phyloP scores from a whole-genome alignment of 2,329 filamentous ascomycete genomes.

The Clonostachys chloroleuca region DNA sequence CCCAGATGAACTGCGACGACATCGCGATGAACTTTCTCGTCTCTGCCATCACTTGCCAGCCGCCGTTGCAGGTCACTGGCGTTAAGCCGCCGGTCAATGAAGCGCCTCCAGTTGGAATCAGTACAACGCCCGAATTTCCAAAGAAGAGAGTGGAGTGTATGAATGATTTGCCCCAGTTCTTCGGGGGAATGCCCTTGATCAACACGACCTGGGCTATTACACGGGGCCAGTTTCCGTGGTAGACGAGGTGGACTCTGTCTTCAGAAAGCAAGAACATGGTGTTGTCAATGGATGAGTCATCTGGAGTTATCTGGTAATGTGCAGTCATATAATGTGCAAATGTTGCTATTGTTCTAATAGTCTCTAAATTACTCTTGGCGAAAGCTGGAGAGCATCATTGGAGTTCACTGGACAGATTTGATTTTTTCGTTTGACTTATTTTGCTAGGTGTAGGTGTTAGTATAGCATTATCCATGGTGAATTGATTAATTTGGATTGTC shows the following conservation, averaged over 20 bases:
- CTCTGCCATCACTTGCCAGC: conserved; percentile 22
- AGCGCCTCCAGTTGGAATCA: conserved; percentile 22
- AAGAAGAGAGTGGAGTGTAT: conserved; percentile 25
- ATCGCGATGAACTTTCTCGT: conserved; percentile 30
- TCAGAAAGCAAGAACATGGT: no score
- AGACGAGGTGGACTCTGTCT: neutral
- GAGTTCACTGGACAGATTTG: no score
- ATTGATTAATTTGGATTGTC: no score
- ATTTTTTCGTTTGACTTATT: no score
- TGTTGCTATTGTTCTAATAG: no score
- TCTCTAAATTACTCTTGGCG: no score
- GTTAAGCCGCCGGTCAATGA: conserved; percentile 22
- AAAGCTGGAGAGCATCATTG: no score
- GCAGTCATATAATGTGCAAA: no score
- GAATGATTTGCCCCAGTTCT: conserved; percentile 23
- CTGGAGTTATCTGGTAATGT: no score
- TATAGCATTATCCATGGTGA: no score
- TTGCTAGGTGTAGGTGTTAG: no score
- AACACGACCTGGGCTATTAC: conserved; percentile 24
- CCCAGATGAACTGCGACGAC: conserved; percentile 33
- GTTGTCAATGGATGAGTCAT: no score
- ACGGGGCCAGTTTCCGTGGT: conserved; percentile 18
- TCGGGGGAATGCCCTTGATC: conserved; percentile 26
- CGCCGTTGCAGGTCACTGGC: conserved; percentile 25
- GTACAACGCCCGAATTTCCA: conserved; percentile 21